These are phyloP conservation scores for Kazachstania kunashirensis DNA, from an alignment of 805 yeast species.

Conservation along the genomic window DNA sequence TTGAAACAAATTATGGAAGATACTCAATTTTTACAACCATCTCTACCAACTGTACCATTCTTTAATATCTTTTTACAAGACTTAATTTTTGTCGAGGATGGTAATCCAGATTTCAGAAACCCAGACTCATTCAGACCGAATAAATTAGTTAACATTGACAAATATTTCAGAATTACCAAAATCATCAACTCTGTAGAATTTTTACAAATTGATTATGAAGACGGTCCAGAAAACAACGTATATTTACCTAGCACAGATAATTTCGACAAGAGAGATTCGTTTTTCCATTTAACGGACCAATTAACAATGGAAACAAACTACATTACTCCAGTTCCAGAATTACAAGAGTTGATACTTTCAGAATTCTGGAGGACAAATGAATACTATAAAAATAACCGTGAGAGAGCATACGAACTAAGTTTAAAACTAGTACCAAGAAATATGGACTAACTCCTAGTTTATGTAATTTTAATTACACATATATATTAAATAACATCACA, in stretches of 20 bases:
- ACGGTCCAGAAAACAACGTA: neutral
- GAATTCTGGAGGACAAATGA: conserved; percentile 66
- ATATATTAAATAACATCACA: too few species aligned
- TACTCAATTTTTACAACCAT: conserved; percentile 25
- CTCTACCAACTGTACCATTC: conserved; percentile 65
- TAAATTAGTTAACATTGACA: conserved; percentile 59
- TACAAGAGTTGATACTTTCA: conserved; percentile 46
- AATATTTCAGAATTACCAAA: conserved; percentile 56
- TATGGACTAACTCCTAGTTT: too few species aligned
- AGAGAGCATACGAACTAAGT: conserved; percentile 67
- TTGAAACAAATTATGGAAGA: conserved; percentile 43
- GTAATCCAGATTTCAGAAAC: conserved; percentile 60
- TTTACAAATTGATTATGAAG: conserved; percentile 51
- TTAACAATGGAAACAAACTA: conserved; percentile 21
- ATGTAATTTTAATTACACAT: too few species aligned
- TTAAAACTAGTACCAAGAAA: conserved; percentile 35
- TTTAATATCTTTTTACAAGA: conserved; percentile 68
- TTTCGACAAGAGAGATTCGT: conserved; percentile 18
- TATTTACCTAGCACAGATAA: conserved; percentile 7
- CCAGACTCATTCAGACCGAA: conserved; percentile 42
- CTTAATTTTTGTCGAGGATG: conserved; percentile 71
- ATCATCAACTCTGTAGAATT: conserved; percentile 58
- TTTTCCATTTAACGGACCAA: conserved; percentile 20
- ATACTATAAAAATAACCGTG: conserved; percentile 48
- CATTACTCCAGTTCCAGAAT: conserved; percentile 28